Conservation (phyloP, 768 basidiomycete genomes). For the Trametes elegans region DNA sequence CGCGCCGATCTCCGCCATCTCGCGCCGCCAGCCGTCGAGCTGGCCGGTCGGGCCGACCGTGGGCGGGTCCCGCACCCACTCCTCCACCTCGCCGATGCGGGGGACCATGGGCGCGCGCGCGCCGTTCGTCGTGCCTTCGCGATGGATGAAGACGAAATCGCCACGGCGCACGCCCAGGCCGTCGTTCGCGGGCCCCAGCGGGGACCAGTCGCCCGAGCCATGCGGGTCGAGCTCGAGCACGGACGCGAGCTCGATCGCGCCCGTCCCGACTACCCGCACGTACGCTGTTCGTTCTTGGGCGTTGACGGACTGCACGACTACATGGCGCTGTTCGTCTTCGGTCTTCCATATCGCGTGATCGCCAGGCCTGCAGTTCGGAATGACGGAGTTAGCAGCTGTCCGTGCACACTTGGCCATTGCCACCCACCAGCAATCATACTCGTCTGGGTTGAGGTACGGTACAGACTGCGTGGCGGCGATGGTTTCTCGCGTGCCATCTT, state of each 20-base stretch:
- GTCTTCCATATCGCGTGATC: conserved; percentile 85
- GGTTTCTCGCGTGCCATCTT: conserved; percentile 71
- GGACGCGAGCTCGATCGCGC: conserved; percentile 63
- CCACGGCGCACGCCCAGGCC: conserved; percentile 80
- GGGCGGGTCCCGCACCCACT: conserved; percentile 69
- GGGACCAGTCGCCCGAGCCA: conserved; percentile 55
- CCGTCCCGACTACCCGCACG: conserved; percentile 56
- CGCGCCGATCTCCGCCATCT: conserved; percentile 64
- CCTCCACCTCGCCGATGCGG: conserved; percentile 79
- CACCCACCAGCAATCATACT: conserved; percentile 85
- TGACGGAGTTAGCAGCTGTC: too few species aligned
- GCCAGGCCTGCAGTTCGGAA: conserved; percentile 65
- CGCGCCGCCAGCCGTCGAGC: conserved; percentile 68
- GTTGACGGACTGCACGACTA: conserved; percentile 78
- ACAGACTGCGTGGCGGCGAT: conserved; percentile 63
- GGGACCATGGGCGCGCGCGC: conserved; percentile 69
- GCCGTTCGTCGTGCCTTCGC: conserved; percentile 69
- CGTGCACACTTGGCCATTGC: too few species aligned
- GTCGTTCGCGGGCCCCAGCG: conserved; percentile 44
- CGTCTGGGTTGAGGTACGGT: conserved; percentile 85
- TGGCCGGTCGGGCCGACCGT: conserved; percentile 45
- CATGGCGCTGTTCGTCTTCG: conserved; percentile 64
- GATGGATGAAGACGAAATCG: conserved; percentile 82
- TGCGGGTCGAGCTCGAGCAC: conserved; percentile 88
- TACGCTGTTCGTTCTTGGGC: conserved; percentile 67